Base-by-base conservation (phyloP, 2,329 filamentous ascomycete genomes). In the Nigrospora sphaerica region DNA sequence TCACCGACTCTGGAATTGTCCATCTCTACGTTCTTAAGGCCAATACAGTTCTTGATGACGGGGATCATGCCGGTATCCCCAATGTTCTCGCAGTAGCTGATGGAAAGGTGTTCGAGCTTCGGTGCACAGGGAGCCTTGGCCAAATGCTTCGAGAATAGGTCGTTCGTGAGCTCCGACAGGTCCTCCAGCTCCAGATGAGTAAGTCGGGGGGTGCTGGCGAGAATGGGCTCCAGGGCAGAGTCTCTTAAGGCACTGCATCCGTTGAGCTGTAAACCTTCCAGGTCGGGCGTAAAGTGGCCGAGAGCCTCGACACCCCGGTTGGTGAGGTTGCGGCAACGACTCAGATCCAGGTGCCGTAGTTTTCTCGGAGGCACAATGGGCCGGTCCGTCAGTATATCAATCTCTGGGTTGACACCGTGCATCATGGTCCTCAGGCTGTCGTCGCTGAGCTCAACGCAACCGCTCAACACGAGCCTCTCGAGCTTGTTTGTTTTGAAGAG, bases 1-100 rank as follows among this genome's bases (percentile, higher is more conserved):
- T 97, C 89, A 14, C 88, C 92, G 52, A 95, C 82, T 40, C 87
- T 83, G 0, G 92, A 97, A 63, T 97, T 97, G 69, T 98, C 93
- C 74, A 97, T 83, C 44, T 95, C 88, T 13, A 95, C 70, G 31
- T 76, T 87, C 41, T 74, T 73, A 13, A 97, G 74, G 13, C 70
- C 75, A 0, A 77, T 74, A 63, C 90, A 95, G 31, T 75, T 78
- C 58, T 89, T 88, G 54, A 97, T 73, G 3, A 96, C 72, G 1
- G 87, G 86, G 0, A 95, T 73, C 78, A 96, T 86, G 46, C 92
- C 92, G 0, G 74, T 70, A 60, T 97, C 93, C 19, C 89, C 83
- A 2, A 98, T 67, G 46, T 79, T 82, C 62, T 95, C 92, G 62
- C 93, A 98, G 63, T 90, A 95, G 57, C 88, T 92, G 55, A 97